These are phyloP conservation scores for Gillenia trifoliata DNA, from an alignment of 306 rosid species.

Conservation along the genomic window DNA sequence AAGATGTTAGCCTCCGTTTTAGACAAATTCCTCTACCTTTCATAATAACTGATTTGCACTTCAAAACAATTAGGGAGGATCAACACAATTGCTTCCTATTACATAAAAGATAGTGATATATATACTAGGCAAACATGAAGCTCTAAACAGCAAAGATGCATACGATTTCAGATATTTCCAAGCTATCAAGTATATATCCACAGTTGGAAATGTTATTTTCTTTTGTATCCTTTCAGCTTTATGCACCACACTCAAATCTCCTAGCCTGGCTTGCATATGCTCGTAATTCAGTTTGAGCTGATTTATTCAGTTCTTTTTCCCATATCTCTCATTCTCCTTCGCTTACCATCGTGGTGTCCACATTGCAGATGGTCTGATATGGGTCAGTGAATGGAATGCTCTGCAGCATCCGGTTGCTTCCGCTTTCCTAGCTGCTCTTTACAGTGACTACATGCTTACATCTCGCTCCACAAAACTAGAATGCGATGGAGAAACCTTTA, in stretches of 20 bases:
- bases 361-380: constrained; percentile 67
- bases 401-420: constrained; percentile 97
- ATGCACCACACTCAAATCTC: neutral
- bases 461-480: constrained; percentile 47
- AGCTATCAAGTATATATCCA: neutral
- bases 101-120: neutral
- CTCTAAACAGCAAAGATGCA: neutral
- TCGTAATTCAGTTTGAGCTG: neutral
- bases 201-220: neutral
- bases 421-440: constrained; percentile 84
- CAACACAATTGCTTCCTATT: neutral
- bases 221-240: neutral
- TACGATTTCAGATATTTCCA: neutral
- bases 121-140: neutral
- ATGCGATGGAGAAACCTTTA: constrained; percentile 55
- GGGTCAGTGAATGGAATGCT: constrained; percentile 85
- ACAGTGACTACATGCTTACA: constrained; percentile 93
- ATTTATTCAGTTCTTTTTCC: neutral
- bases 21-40: neutral
- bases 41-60: neutral
- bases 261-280: neutral
- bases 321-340: neutral
- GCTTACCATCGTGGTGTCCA: constrained; percentile 4
- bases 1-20: neutral
- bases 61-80: neutral